Evolutionary conservation across 2,329 filamentous ascomycete species (phyloP).

Genomic region (Penicillium freii): DNA sequence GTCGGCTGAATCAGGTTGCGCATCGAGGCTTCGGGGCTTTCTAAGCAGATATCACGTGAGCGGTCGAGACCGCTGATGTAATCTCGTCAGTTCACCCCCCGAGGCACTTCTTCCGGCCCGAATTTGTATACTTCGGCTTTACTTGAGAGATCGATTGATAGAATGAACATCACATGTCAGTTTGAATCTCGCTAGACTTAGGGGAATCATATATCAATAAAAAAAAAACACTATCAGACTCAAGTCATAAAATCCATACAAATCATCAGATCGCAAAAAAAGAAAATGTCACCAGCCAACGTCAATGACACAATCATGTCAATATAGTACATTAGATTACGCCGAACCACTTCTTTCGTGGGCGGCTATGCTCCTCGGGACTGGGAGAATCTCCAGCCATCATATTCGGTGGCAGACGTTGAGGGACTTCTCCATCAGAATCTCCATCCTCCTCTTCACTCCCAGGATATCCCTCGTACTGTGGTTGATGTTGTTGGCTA

Average conservation of each 20-base stretch:
- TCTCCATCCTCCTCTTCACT: slow-evolving; percentile 21
- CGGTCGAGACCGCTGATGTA: slow-evolving; percentile 12
- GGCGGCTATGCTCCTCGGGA: slow-evolving; percentile 17
- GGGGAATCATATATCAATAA: slow-evolving; percentile 1
- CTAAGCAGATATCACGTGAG: slow-evolving; percentile 8
- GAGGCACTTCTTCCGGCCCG: background rate
- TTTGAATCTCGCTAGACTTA: background rate
- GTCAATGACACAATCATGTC: slow-evolving; percentile 8
- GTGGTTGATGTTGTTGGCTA: slow-evolving; percentile 11
- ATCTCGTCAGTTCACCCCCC: background rate
- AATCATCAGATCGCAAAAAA: slow-evolving; percentile 2
- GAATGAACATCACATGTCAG: background rate
- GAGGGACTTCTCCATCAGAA: slow-evolving; percentile 16
- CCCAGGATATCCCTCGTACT: slow-evolving; percentile 25
- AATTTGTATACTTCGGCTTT: background rate
- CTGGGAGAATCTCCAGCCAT: slow-evolving; percentile 4
- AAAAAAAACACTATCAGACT: background rate
- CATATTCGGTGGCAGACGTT: slow-evolving; percentile 12
- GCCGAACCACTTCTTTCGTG: slow-evolving; percentile 36
- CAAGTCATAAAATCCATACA: slow-evolving; percentile 10
- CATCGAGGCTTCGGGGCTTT: slow-evolving; percentile 3
- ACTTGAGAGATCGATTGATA: background rate
- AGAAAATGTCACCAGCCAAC: background rate
- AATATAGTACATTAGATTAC: slow-evolving; percentile 25
- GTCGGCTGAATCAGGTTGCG: background rate